Conservation (phyloP, 73 alveolate genomes). For the Durusdinium trenchii region DNA sequence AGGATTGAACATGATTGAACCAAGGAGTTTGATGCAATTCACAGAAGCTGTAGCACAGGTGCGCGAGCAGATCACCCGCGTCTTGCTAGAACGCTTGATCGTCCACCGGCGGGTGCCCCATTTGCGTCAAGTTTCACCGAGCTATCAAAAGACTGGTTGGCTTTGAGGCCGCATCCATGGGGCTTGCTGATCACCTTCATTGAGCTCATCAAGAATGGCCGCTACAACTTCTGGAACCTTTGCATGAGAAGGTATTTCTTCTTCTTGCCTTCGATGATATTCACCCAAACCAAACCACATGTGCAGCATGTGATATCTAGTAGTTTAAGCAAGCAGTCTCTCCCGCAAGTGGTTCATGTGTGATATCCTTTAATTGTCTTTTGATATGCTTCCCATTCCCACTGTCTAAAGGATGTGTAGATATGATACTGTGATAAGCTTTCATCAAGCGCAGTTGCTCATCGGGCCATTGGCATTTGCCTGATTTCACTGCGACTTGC, state of each 20-base stretch:
- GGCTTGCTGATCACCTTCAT: slow-evolving; percentile 98
- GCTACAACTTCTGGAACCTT: slow-evolving; percentile 96
- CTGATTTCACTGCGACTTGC: no score
- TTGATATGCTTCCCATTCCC: no score
- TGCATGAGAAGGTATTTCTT: not conserved
- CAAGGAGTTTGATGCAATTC: no score
- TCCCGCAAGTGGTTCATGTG: not conserved
- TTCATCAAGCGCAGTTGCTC: no score
- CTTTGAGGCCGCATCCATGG: slow-evolving; percentile 98
- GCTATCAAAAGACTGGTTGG: not conserved
- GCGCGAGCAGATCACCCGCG: slow-evolving; percentile 96
- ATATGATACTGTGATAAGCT: no score
- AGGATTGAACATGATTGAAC: not conserved
- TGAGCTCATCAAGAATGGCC: slow-evolving; percentile 97
- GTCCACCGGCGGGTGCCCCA: slow-evolving; percentile 98
- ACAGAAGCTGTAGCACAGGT: not conserved
- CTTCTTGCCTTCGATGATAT: no score
- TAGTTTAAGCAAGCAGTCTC: no score
- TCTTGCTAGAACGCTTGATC: slow-evolving; percentile 98
- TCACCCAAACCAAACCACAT: no score
- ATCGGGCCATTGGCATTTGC: no score
- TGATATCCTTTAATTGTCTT: no score
- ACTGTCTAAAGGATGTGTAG: no score
- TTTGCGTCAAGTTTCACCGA: not conserved
- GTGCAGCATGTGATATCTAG: no score